Evolutionary conservation across 441 rosid species (phyloP).

Genomic region (Gossypium trilobum): DNA sequence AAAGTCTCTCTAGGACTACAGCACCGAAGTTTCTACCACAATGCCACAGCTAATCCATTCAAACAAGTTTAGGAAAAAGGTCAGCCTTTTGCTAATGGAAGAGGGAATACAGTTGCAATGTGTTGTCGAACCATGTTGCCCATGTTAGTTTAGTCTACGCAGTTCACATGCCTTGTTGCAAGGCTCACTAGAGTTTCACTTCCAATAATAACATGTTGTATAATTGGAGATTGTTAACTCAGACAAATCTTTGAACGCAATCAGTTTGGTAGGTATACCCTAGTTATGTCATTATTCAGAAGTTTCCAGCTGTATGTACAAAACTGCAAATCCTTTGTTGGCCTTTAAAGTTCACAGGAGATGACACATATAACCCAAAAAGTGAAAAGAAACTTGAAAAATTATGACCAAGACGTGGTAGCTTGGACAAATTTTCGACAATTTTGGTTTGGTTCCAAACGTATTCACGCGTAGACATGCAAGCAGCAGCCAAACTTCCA

Average conservation of each 20-base stretch:
- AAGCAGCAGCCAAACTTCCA: not conserved
- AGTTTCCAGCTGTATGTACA: not conserved
- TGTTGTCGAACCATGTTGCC: conserved; percentile 11
- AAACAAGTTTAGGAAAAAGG: conserved; percentile 3
- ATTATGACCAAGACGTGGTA: not conserved
- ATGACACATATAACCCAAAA: not conserved
- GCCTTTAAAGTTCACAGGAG: not conserved
- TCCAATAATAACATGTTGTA: not conserved
- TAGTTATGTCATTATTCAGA: not conserved
- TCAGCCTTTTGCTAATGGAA: not conserved
- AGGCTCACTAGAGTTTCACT: not conserved
- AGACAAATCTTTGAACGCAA: not conserved
- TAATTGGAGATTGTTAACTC: not conserved
- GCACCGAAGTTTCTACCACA: not conserved
- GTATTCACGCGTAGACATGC: not conserved
- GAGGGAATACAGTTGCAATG: not conserved
- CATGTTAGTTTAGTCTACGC: conserved; percentile 12
- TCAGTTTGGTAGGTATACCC: too few species aligned
- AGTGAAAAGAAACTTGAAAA: not conserved
- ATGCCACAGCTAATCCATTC: not conserved
- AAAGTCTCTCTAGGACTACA: too few species aligned
- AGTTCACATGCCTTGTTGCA: conserved; percentile 22
- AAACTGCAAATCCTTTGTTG: not conserved
- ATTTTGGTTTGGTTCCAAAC: conserved; percentile 12
- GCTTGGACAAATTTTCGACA: not conserved